phyloP scores from a whole-genome alignment of 371 early-diverging fungal species.

The Mucor plumbeus region DNA sequence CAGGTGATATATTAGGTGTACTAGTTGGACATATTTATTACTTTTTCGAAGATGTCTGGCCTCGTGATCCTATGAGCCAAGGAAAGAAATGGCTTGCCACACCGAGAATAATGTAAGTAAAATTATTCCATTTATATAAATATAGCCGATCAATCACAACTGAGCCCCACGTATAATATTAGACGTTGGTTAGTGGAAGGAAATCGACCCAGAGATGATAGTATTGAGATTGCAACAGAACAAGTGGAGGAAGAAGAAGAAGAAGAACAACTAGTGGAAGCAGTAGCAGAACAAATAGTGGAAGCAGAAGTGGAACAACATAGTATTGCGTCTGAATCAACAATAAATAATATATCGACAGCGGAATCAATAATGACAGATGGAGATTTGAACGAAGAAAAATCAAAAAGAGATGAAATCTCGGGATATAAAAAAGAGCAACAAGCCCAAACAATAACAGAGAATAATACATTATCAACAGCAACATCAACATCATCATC shows the following conservation, averaged over 20 bases:
- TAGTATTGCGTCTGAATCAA: too few relatives aligned
- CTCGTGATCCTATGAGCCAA: slow-evolving; percentile 67
- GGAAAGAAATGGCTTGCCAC: slow-evolving; percentile 65
- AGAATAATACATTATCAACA: background rate
- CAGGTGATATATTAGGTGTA: slow-evolving; percentile 84
- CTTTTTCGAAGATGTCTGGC: slow-evolving; percentile 95
- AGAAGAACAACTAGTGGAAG: background rate
- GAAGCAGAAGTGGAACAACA: too few relatives aligned
- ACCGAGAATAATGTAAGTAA: slow-evolving; percentile 66
- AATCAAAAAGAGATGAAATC: background rate
- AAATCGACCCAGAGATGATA: slow-evolving; percentile 27
- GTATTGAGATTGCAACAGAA: slow-evolving; percentile 1
- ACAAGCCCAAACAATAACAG: background rate
- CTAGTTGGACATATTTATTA: slow-evolving; percentile 93
- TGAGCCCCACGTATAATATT: background rate
- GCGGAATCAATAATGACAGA: background rate
- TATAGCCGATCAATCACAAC: background rate
- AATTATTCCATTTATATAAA: background rate
- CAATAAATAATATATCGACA: background rate
- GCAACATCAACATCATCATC: background rate
- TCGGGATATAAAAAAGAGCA: background rate
- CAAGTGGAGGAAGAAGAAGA: background rate
- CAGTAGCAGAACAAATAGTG: background rate
- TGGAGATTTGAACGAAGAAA: background rate
- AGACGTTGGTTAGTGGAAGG: slow-evolving; percentile 33